Conservation (phyloP, 2,329 filamentous ascomycete species). For the Phaeosphaeria sp. region DNA sequence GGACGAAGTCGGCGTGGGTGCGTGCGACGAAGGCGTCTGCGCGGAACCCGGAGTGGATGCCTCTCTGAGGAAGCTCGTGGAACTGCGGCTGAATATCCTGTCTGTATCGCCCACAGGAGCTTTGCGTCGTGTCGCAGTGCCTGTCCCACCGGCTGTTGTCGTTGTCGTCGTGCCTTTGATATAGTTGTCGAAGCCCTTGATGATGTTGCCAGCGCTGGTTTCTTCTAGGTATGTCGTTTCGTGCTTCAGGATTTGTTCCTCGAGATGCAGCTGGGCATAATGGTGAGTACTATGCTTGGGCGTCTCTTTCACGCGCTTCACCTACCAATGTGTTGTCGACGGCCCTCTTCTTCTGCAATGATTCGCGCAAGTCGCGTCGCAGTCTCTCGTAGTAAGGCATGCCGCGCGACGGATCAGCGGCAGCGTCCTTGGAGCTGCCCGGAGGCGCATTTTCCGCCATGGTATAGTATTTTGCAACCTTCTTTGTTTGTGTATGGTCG, state of each 20-base stretch:
- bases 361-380: slow-evolving; percentile 69
- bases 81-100: slow-evolving; percentile 68
- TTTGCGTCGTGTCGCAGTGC: slow-evolving; percentile 62
- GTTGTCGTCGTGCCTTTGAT: slow-evolving; percentile 82
- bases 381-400: slow-evolving; percentile 76
- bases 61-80: slow-evolving; percentile 49
- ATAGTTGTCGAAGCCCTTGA: slow-evolving; percentile 97
- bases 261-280: slow-evolving; percentile 60
- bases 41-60: slow-evolving; percentile 48
- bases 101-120: slow-evolving; percentile 71
- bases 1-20: slow-evolving; percentile 55
- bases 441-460: slow-evolving; percentile 60
- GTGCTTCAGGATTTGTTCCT: slow-evolving; percentile 83
- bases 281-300: slow-evolving; percentile 18
- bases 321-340: slow-evolving; percentile 67
- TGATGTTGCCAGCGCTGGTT: slow-evolving; percentile 85
- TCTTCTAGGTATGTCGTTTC: slow-evolving; percentile 91
- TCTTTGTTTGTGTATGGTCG: not conserved
- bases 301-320: slow-evolving; percentile 12
- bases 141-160: slow-evolving; percentile 53
- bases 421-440: slow-evolving; percentile 40
- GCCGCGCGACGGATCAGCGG: slow-evolving; percentile 56
- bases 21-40: slow-evolving; percentile 53
- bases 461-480: not conserved
- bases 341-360: slow-evolving; percentile 68